Percentiles rank a stretch among this genome's conserved stretches.
These are phyloP conservation scores for Ophiostoma perfectum DNA, from an alignment of 2,329 filamentous ascomycete genomes.

Conservation along the genomic window DNA sequence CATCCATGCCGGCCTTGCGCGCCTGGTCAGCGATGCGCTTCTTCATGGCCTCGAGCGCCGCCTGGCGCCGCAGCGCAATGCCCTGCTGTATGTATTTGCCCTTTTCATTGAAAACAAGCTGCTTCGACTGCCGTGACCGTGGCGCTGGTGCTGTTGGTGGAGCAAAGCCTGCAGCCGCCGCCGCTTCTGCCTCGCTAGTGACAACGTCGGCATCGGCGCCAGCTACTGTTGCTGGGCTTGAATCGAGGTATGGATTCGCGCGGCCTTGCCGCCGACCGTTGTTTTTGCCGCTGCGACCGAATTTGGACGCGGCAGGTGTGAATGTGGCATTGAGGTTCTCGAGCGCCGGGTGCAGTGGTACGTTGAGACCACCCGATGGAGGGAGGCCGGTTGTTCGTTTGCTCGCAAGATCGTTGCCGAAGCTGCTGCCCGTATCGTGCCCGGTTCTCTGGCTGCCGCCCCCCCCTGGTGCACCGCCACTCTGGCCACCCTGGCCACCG, in stretches of 20 bases:
- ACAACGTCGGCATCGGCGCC: slow-evolving; percentile 49
- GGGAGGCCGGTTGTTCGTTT: slow-evolving; percentile 23
- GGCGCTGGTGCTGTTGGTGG: slow-evolving; percentile 43
- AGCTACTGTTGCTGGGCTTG: slow-evolving; percentile 51
- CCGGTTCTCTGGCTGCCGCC: not conserved
- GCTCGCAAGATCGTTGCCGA: slow-evolving; percentile 17
- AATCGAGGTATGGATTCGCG: slow-evolving; percentile 76
- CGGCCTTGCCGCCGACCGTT: slow-evolving; percentile 10
- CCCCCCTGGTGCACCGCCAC: not conserved
- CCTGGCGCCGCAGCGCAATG: slow-evolving; percentile 80
- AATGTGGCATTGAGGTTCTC: slow-evolving; percentile 49
- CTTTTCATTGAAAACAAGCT: slow-evolving; percentile 86
- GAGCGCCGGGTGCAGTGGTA: slow-evolving; percentile 72
- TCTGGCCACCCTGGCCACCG: not conserved
- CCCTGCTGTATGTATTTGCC: slow-evolving; percentile 97
- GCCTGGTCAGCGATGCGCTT: slow-evolving; percentile 83
- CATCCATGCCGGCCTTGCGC: slow-evolving; percentile 86
- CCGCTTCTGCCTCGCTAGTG: slow-evolving; percentile 61
- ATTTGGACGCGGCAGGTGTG: slow-evolving; percentile 36
- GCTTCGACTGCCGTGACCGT: slow-evolving; percentile 64
- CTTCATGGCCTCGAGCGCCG: slow-evolving; percentile 88
- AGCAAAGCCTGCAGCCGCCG: slow-evolving; percentile 43
- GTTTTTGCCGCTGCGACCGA: slow-evolving; percentile 20
- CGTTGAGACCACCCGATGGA: slow-evolving; percentile 58
- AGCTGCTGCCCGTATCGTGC: slow-evolving; percentile 37